phyloP scores from a whole-genome alignment of 768 basidiomycete species.

The Hydnum rufescens region DNA sequence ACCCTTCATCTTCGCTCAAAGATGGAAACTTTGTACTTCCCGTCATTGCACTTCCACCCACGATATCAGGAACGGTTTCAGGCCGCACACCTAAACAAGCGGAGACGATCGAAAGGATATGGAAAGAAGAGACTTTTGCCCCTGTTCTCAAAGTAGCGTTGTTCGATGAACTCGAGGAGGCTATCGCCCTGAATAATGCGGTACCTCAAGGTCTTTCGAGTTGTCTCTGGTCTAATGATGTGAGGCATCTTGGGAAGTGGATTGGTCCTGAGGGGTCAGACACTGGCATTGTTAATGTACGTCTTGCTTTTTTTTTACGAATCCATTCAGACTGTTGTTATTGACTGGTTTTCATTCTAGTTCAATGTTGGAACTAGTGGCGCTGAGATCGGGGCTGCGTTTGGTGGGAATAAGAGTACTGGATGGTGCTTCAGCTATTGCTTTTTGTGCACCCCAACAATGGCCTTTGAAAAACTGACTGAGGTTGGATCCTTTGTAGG shows the following conservation, averaged over 20 bases:
- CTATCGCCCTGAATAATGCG: slow-evolving; percentile 76
- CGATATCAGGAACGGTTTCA: too few relatives aligned
- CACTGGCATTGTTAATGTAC: slow-evolving; percentile 78
- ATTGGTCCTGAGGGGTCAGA: slow-evolving; percentile 80
- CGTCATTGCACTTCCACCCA: slow-evolving; percentile 54
- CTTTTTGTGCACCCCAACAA: slow-evolving; percentile 24
- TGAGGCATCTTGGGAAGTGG: slow-evolving; percentile 77
- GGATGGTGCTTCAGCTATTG: slow-evolving; percentile 27
- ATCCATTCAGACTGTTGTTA: not conserved
- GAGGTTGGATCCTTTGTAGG: too few relatives aligned
- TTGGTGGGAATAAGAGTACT: slow-evolving; percentile 90
- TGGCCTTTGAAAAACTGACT: slow-evolving; percentile 25
- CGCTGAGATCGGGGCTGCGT: slow-evolving; percentile 67
- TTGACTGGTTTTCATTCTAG: slow-evolving; percentile 21
- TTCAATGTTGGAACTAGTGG: slow-evolving; percentile 51
- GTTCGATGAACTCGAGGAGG: slow-evolving; percentile 73
- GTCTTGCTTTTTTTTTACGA: slow-evolving; percentile 13
- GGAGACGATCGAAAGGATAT: slow-evolving; percentile 21
- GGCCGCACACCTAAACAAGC: slow-evolving; percentile 25
- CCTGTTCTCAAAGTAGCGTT: slow-evolving; percentile 74
- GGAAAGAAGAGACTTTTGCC: slow-evolving; percentile 71
- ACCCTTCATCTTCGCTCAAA: slow-evolving; percentile 26
- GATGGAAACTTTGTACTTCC: slow-evolving; percentile 82
- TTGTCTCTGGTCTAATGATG: slow-evolving; percentile 74
- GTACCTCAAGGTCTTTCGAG: slow-evolving; percentile 86